These are phyloP conservation scores for Taiozyma sp. DNA, from an alignment of 1,139 yeast species.

Conservation along the genomic window DNA sequence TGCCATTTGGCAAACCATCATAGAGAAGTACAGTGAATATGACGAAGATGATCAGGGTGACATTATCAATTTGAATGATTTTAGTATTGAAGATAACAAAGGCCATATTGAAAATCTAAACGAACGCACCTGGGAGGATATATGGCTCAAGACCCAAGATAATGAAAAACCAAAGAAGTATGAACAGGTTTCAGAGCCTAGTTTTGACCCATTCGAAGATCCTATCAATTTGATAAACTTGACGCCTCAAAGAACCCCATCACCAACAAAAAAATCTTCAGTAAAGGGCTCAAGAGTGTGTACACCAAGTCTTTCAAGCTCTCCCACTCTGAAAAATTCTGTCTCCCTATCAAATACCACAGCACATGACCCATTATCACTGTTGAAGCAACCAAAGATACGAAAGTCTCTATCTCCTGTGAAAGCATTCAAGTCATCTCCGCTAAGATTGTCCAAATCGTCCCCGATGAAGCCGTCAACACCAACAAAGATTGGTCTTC, in stretches of 20 bases:
- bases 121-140: slow-evolving; percentile 4
- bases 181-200: neutral
- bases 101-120: slow-evolving; percentile 40
- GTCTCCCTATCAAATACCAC: neutral
- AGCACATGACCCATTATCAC: neutral
- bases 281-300: neutral
- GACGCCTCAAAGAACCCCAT: neutral
- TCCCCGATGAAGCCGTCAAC: slow-evolving; percentile 40
- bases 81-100: slow-evolving; percentile 47
- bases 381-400: slow-evolving; percentile 26
- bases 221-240: slow-evolving; percentile 28
- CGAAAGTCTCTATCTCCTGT: slow-evolving; percentile 26
- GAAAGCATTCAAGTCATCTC: neutral
- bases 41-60: slow-evolving; percentile 55
- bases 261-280: neutral
- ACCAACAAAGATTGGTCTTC: neutral
- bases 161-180: neutral
- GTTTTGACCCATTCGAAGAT: slow-evolving; percentile 8
- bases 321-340: neutral
- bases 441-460: slow-evolving; percentile 39
- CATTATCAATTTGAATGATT: slow-evolving; percentile 54
- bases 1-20: slow-evolving; percentile 45
- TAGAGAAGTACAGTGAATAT: slow-evolving; percentile 45
- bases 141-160: slow-evolving; percentile 16
- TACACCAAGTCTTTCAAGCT: neutral